Evolutionary conservation across 257 asterid species (phyloP), one percentile per base, ranked within the genome.

Genomic region (Plantago major): DNA sequence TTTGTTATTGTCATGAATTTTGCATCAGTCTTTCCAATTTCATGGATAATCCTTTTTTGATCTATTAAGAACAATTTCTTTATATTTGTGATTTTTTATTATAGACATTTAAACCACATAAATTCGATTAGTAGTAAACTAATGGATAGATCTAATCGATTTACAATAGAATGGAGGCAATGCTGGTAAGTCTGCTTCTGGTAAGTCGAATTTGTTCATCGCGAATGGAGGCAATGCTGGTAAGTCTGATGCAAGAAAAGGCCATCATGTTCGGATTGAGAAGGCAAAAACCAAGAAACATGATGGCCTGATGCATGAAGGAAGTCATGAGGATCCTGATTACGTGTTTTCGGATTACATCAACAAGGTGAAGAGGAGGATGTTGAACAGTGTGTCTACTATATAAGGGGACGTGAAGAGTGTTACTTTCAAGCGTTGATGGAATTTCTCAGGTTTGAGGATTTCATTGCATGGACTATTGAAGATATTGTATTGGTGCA

Each of bases 331-430:
- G 37, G 37, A 30, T 30, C 58, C 58, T 18, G 58, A 52, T n/a
- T n/a, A n/a, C 40, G 37, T 5, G 37, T 52, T 52, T 11, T 52
- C 58, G 22, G 58, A 22, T 11, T 52, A 52, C 58, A 52, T 52
- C 7, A 52, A 38, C 42, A 52, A 52, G 17, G 58, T 52, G 58
- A 52, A 52, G 42, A 52, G 40, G 10, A 52, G 58, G 58, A 18
- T 52, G 58, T 18, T 52, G 58, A 52, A 52, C 15, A 52, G 40
- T 52, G 58, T 52, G 58, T 52, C 58, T 18, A 52, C 40, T 52
- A 15, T 52, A 11, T 17, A 15, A 18, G 58, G 58, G 58, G 58
- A 52, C 37, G 18, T 15, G 37, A 52, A 22, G 58, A 52, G 58
- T 52, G 30, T 52, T 22, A 4, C 42, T 6, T 52, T 52, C 7